Conservation (phyloP, 352 stramenopile species). For the Globisporangium apiculatum region DNA sequence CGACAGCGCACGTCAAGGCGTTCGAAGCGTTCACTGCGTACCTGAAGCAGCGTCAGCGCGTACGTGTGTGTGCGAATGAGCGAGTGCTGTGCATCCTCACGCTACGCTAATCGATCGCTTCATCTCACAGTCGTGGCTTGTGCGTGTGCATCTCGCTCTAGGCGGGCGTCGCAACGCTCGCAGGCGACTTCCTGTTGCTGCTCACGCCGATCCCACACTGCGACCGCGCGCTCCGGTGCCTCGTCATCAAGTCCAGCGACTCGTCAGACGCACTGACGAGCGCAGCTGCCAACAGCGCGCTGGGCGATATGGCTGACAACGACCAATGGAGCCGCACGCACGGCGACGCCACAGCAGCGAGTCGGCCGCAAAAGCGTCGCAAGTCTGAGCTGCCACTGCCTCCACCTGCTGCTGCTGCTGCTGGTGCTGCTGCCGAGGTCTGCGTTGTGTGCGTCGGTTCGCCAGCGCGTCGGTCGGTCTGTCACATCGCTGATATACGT, state of each 20-base stretch:
- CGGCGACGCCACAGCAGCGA: background rate
- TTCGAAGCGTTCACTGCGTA: constrained; percentile 51
- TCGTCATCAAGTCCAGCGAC: constrained; percentile 39
- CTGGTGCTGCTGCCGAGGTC: background rate
- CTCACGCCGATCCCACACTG: constrained; percentile 37
- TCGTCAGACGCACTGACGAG: constrained; percentile 1
- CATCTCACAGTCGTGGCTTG: background rate
- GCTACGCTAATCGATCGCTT: background rate
- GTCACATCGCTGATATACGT: too few species aligned
- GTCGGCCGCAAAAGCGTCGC: constrained; percentile 2
- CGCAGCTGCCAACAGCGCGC: background rate
- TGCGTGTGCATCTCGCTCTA: constrained; percentile 10
- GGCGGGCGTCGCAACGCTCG: constrained; percentile 53
- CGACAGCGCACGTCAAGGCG: constrained; percentile 12
- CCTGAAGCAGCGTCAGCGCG: constrained; percentile 40
- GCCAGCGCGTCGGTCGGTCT: too few species aligned
- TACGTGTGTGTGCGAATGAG: constrained; percentile 40
- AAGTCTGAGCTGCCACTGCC: background rate
- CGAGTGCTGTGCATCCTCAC: constrained; percentile 18
- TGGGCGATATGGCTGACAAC: too few species aligned
- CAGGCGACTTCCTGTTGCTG: constrained; percentile 35
- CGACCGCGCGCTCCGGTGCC: constrained; percentile 35
- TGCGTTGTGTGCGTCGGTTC: too few species aligned
- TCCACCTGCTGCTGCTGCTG: background rate
- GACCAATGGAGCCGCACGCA: background rate